These are phyloP conservation scores for Lycium barbarum DNA, from an alignment of 257 asterid genomes.

Conservation along the genomic window DNA sequence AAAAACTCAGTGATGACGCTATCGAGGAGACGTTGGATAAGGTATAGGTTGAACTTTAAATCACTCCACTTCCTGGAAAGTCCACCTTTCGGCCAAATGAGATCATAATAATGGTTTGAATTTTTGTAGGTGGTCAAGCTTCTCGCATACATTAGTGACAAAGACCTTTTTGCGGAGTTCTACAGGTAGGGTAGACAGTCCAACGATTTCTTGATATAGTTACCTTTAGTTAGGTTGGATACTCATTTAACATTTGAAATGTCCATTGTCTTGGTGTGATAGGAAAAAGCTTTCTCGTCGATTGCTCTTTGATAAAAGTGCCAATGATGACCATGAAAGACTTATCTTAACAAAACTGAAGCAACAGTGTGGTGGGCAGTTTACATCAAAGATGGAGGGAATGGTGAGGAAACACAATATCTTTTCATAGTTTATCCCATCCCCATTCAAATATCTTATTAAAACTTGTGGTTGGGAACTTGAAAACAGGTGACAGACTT, in stretches of 20 bases:
- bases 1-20: slow-evolving; percentile 73
- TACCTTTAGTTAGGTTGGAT: slow-evolving; percentile 4
- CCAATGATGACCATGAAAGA: slow-evolving; percentile 60
- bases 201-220: slow-evolving; percentile 14
- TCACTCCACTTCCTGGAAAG: background rate
- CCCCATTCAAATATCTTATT: background rate
- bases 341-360: slow-evolving; percentile 54
- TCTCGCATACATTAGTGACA: slow-evolving; percentile 57
- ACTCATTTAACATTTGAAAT: background rate
- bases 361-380: slow-evolving; percentile 62
- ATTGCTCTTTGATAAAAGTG: slow-evolving; percentile 54
- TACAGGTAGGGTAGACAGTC: slow-evolving; percentile 42
- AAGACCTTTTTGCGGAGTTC: slow-evolving; percentile 66
- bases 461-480: slow-evolving; percentile 9
- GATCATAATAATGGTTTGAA: background rate
- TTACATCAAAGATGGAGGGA: slow-evolving; percentile 73
- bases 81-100: background rate
- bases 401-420: slow-evolving; percentile 46
- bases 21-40: slow-evolving; percentile 72
- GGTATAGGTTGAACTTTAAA: slow-evolving; percentile 40
- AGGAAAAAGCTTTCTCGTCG: slow-evolving; percentile 72
- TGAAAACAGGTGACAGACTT: slow-evolving; percentile 59
- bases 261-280: slow-evolving; percentile 20
- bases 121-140: slow-evolving; percentile 53
- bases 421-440: background rate